Evolutionary conservation across 768 basidiomycete species (phyloP).

Genomic region (Amanita molliuscula): DNA sequence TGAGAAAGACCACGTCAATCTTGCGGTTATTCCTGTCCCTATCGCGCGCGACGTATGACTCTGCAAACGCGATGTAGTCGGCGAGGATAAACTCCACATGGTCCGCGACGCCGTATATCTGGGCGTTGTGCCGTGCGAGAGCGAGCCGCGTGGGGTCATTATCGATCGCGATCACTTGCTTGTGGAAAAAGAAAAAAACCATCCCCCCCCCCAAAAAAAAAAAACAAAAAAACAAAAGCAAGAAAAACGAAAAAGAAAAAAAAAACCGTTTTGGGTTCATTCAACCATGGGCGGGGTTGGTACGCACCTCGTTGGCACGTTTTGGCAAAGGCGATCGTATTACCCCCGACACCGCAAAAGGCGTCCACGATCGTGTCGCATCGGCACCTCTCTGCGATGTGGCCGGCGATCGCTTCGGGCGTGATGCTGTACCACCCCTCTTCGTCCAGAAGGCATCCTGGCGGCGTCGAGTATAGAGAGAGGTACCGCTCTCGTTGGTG

Average conservation of each 20-base stretch:
- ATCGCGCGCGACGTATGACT: conserved; percentile 28
- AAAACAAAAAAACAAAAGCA: conserved; percentile 2
- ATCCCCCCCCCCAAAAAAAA: no score
- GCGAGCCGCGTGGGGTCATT: conserved; percentile 75
- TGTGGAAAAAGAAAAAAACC: no score
- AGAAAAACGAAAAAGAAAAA: conserved; percentile 1
- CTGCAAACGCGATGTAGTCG: conserved; percentile 78
- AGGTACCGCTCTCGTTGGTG: conserved; percentile 77
- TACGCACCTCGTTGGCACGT: conserved; percentile 87
- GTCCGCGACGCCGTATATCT: conserved; percentile 89
- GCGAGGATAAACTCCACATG: conserved; percentile 89
- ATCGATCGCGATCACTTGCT: conserved; percentile 89
- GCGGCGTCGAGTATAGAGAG: conserved; percentile 54
- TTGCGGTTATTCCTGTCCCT: conserved; percentile 24
- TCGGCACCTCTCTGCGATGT: conserved; percentile 88
- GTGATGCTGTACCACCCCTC: conserved; percentile 99
- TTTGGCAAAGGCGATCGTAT: conserved; percentile 93
- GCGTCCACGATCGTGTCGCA: conserved; percentile 83
- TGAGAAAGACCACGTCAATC: conserved; percentile 87
- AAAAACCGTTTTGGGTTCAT: neutral
- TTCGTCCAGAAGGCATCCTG: conserved; percentile 81
- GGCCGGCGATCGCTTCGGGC: conserved; percentile 83
- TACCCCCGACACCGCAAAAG: conserved; percentile 97
- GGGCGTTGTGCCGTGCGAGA: conserved; percentile 88
- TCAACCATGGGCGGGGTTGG: no score